Evolutionary conservation across 208 protist species (phyloP).

Genomic region (Trypanosoma melophagium): DNA sequence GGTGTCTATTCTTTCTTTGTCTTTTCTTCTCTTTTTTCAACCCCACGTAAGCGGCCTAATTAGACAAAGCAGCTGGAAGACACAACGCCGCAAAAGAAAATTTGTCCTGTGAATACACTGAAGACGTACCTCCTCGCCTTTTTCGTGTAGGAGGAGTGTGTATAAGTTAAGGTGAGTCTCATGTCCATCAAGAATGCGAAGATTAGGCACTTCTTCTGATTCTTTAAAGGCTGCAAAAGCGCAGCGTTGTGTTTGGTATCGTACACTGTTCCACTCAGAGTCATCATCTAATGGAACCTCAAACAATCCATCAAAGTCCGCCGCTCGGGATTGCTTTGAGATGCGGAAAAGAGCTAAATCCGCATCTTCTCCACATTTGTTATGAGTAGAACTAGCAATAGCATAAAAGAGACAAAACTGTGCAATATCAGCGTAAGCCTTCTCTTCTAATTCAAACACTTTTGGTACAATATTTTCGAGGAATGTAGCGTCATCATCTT

Average conservation of each 20-base stretch:
- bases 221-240: conserved; percentile 64
- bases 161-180: conserved; percentile 88
- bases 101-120: conserved; percentile 64
- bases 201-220: conserved; percentile 40
- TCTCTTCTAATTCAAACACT: conserved; percentile 62
- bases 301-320: conserved; percentile 42
- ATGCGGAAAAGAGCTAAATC: conserved; percentile 90
- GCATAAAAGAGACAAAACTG: conserved; percentile 81
- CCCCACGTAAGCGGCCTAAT: conserved; percentile 85
- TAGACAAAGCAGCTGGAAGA: conserved; percentile 79
- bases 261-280: conserved; percentile 65
- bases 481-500: conserved; percentile 73
- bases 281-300: conserved; percentile 21
- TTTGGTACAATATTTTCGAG: conserved; percentile 74
- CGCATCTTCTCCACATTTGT: conserved; percentile 83
- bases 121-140: conserved; percentile 58
- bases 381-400: conserved; percentile 79
- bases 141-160: conserved; percentile 48
- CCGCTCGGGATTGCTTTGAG: conserved; percentile 41
- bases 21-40: conserved; percentile 25
- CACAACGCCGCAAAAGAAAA: conserved; percentile 80
- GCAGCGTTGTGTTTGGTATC: conserved; percentile 77
- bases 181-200: conserved; percentile 53
- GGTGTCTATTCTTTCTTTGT: not conserved
- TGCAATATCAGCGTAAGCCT: conserved; percentile 87